Conservation (phyloP, 371 early-diverging fungal species). For the Mortierella sp. region DNA sequence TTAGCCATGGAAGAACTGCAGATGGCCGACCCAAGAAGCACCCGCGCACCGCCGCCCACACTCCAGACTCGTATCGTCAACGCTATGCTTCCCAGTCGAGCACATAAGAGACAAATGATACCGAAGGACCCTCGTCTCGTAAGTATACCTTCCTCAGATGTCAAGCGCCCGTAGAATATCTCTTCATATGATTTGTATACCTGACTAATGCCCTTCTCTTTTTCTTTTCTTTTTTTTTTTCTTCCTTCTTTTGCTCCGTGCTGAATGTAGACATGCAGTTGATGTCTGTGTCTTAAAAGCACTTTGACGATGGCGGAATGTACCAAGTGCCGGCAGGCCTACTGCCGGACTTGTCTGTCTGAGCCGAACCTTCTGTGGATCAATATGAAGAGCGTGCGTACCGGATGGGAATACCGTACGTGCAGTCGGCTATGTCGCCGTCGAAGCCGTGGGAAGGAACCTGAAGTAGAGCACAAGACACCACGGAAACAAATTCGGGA, state of each 20-base stretch:
- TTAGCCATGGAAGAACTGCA: too few relatives aligned
- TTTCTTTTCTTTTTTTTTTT: neutral
- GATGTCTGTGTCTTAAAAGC: neutral
- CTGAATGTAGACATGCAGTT: slow-evolving; percentile 21
- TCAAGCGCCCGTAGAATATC: too few relatives aligned
- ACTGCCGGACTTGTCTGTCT: slow-evolving; percentile 30
- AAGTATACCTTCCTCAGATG: neutral
- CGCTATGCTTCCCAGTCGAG: too few relatives aligned
- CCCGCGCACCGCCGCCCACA: too few relatives aligned
- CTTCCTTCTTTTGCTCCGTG: too few relatives aligned
- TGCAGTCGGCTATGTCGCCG: slow-evolving; percentile 24
- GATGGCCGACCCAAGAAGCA: too few relatives aligned
- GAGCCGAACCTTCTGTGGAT: slow-evolving; percentile 16
- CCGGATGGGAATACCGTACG: slow-evolving; percentile 18
- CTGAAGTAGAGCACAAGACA: neutral
- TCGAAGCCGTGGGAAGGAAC: neutral
- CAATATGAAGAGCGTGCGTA: slow-evolving; percentile 1
- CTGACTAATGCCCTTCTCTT: neutral
- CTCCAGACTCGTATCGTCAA: too few relatives aligned
- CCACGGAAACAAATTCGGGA: neutral
- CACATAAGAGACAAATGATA: slow-evolving; percentile 9
- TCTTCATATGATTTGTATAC: too few relatives aligned
- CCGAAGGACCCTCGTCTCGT: neutral
- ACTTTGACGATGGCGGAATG: slow-evolving; percentile 2
- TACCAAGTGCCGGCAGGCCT: slow-evolving; percentile 1